A percentile compares a stretch with the other conserved stretches of the same genome.
phyloP scores from a whole-genome alignment of 2,329 filamentous ascomycete species.

The Colletotrichum echinochloae region DNA sequence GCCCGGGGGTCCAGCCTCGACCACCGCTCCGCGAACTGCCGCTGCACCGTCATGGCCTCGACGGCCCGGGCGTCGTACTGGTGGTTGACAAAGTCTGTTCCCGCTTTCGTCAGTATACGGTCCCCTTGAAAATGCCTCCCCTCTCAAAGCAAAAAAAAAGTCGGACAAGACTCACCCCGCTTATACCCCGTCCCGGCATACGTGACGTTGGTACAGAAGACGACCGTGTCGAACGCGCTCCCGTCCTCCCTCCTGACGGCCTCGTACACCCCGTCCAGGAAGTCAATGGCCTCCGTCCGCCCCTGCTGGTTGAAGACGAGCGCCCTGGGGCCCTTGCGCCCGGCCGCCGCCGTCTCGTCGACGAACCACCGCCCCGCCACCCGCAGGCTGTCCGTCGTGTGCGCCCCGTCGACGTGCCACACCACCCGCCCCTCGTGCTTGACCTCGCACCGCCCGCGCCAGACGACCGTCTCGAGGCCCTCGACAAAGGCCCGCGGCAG shows the following conservation, averaged over 20 bases:
- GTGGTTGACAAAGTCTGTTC: slow-evolving; percentile 66
- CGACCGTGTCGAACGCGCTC: slow-evolving; percentile 74
- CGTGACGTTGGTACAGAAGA: slow-evolving; percentile 87
- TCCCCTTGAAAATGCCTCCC: neutral
- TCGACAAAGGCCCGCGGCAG: slow-evolving; percentile 68
- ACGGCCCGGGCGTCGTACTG: slow-evolving; percentile 65
- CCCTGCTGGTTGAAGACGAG: slow-evolving; percentile 93
- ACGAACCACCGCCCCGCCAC: slow-evolving; percentile 84
- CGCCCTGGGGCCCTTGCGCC: slow-evolving; percentile 44
- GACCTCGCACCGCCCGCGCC: slow-evolving; percentile 85
- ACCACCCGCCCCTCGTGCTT: slow-evolving; percentile 57
- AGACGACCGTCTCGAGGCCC: slow-evolving; percentile 74
- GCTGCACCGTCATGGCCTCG: slow-evolving; percentile 64
- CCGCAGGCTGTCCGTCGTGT: slow-evolving; percentile 86
- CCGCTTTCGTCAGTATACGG: slow-evolving; percentile 32
- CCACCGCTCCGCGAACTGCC: slow-evolving; percentile 66
- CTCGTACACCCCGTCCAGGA: slow-evolving; percentile 64
- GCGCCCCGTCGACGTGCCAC: slow-evolving; percentile 90
- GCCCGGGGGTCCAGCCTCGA: slow-evolving; percentile 58
- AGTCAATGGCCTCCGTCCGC: slow-evolving; percentile 61
- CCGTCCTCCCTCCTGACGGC: slow-evolving; percentile 59
- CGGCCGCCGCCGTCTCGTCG: slow-evolving; percentile 63
- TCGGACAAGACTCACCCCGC: slow-evolving; percentile 47
- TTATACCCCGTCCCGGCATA: slow-evolving; percentile 64
- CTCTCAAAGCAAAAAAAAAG: neutral